phyloP scores from a whole-genome alignment of 495 filamentous ascomycete species.

The Gamarada debralockiae region DNA sequence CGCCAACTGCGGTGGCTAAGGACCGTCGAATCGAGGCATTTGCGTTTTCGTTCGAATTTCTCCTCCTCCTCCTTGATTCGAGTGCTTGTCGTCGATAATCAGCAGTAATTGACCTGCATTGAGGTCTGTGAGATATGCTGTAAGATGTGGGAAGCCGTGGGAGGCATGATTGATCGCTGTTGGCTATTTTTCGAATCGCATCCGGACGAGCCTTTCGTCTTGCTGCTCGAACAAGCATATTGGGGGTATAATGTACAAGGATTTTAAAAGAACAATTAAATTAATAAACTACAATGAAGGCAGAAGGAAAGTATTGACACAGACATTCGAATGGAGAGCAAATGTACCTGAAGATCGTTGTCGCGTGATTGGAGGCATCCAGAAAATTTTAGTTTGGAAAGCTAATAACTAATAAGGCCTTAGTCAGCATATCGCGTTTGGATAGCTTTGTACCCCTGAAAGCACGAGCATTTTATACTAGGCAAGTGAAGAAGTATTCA shows the following conservation, averaged over 20 bases:
- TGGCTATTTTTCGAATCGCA: constrained; percentile 11
- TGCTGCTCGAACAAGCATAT: constrained; percentile 27
- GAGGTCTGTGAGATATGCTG: neutral
- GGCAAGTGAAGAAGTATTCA: no score
- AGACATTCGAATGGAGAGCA: constrained; percentile 1
- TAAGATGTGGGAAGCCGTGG: constrained; percentile 17
- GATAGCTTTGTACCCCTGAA: no score
- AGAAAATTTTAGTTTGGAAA: no score
- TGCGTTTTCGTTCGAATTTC: constrained; percentile 16
- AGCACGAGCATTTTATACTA: no score
- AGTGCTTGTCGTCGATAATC: constrained; percentile 4
- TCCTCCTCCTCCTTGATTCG: constrained; percentile 9
- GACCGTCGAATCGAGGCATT: constrained; percentile 25
- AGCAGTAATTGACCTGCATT: constrained; percentile 3
- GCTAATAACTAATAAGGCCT: no score
- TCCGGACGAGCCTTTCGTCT: constrained; percentile 15
- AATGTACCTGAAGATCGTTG: neutral
- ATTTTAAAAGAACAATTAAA: constrained; percentile 1
- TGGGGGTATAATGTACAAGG: constrained; percentile 12
- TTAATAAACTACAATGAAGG: constrained; percentile 1
- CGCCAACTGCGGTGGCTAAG: constrained; percentile 44
- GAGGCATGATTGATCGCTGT: constrained; percentile 16
- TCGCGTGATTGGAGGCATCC: constrained; percentile 8
- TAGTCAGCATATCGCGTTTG: no score
- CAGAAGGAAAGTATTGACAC: constrained; percentile 8